Percentiles rank a stretch among this genome's conserved stretches.
phyloP scores from a whole-genome alignment of 177 flowering plant genomes.

The Telopea speciosissima region DNA sequence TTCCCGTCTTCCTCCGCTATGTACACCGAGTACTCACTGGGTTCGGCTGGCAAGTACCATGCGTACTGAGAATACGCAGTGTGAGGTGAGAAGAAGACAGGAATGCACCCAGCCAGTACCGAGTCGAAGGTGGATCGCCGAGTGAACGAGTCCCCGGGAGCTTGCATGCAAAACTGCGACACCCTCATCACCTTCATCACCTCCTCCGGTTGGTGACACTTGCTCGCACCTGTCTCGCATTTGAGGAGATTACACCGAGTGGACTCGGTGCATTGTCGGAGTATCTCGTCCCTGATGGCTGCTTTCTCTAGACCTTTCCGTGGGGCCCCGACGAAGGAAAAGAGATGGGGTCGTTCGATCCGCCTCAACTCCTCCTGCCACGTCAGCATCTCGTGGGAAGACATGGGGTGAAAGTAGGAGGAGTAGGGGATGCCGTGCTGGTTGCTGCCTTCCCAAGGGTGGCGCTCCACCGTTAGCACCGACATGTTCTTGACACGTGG shows the following conservation, averaged over 20 bases:
- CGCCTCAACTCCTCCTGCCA: slow-evolving; percentile 38
- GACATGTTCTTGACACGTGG: slow-evolving; percentile 47
- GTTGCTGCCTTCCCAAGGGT: slow-evolving; percentile 45
- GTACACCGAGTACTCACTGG: slow-evolving; percentile 37
- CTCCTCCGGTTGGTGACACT: slow-evolving; percentile 37
- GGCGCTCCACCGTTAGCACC: slow-evolving; percentile 54
- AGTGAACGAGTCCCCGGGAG: slow-evolving; percentile 65
- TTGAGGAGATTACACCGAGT: slow-evolving; percentile 30
- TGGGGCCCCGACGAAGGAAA: slow-evolving; percentile 49
- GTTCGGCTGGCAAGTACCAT: slow-evolving; percentile 46
- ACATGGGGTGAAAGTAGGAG: slow-evolving; percentile 55
- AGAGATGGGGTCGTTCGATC: slow-evolving; percentile 29
- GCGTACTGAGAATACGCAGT: slow-evolving; percentile 52
- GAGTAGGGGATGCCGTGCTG: slow-evolving; percentile 59
- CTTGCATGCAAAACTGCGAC: slow-evolving; percentile 52
- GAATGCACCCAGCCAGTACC: slow-evolving; percentile 54
- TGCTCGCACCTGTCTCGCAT: slow-evolving; percentile 25
- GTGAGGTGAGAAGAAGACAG: slow-evolving; percentile 59
- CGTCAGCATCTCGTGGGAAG: slow-evolving; percentile 22
- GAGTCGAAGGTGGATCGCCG: slow-evolving; percentile 61
- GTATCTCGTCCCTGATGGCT: slow-evolving; percentile 38
- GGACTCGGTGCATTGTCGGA: slow-evolving; percentile 41
- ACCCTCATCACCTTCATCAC: slow-evolving; percentile 32
- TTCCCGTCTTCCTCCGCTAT: slow-evolving; percentile 24
- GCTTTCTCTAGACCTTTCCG: slow-evolving; percentile 45